Percentiles rank a stretch among this genome's conserved stretches.
Evolutionary conservation across 495 filamentous ascomycete species (phyloP).

Genomic region (Tuber microsphaerosporum): DNA sequence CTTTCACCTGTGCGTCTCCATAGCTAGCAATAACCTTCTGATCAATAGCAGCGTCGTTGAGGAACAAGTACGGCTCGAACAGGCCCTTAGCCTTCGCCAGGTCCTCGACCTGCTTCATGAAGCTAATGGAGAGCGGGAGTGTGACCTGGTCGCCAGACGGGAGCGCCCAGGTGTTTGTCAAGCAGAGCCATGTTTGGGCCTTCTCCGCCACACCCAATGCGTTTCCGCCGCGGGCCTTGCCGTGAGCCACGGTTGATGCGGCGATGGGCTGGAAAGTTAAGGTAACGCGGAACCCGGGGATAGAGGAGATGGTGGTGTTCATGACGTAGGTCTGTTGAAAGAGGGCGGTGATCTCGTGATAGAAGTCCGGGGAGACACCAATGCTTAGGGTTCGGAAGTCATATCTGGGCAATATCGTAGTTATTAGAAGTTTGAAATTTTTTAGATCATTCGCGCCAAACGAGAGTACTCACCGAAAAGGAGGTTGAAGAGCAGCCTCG

Average conservation of each 20-base stretch:
- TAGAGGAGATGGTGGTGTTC: conserved; percentile 13
- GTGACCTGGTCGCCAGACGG: conserved; percentile 4
- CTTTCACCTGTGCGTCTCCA: conserved; percentile 43
- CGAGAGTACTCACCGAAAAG: neutral
- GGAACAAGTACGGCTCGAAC: conserved; percentile 35
- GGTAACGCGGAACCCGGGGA: conserved; percentile 6
- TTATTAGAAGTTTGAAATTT: neutral
- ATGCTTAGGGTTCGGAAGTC: conserved; percentile 10
- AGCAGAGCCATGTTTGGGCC: conserved; percentile 17
- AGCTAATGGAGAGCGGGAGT: neutral
- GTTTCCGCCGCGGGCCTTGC: conserved; percentile 41
- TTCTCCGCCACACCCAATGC: conserved; percentile 38
- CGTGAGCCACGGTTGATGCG: conserved; percentile 28
- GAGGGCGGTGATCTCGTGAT: conserved; percentile 19
- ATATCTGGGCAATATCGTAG: neutral
- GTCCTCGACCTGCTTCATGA: conserved; percentile 9
- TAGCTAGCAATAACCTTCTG: conserved; percentile 48
- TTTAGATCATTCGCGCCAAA: neutral
- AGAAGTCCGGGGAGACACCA: conserved; percentile 14
- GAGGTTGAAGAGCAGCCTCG: neutral
- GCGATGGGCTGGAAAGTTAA: conserved; percentile 43
- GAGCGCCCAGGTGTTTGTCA: conserved; percentile 10
- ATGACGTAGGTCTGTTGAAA: conserved; percentile 21
- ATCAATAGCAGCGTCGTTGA: conserved; percentile 46
- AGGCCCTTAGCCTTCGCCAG: conserved; percentile 16